Base-by-base conservation (phyloP, 495 filamentous ascomycete species). In the Xylaria intraflava region DNA sequence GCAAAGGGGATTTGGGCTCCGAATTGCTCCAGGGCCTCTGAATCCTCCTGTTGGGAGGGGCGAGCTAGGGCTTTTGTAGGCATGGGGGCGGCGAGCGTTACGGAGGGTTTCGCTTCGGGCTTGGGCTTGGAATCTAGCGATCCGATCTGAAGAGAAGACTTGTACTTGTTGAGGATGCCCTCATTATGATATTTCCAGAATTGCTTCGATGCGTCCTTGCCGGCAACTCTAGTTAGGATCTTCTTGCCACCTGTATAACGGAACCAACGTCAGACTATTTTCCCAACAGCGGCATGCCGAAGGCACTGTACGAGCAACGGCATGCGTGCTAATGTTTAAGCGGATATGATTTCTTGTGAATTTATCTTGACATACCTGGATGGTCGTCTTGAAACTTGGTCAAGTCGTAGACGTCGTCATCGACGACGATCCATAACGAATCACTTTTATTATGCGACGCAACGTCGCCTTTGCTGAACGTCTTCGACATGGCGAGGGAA, bases 111-210 rank as follows among this genome's bases (percentile, higher is more conserved):
- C 12, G 78, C 72, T 14, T 46, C 44, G 6, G 29, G 2, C 35
- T 40, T 41, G 22, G 47, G 85, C 74, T 97, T 96, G 65, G 82
- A 84, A 66, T 97, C 84, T 59, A 99, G 72, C 1, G 90, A 95
- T 36, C 93, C 93, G 62, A 99, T 79, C 65, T 90, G 87, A 46
- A 99, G 81, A 67, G 88, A 77, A 24, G 80, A 71, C 73, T 93
- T 85, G 78, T 90, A 96, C 69, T 97, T 98, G 76, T 96, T 97
- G 60, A 97, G 78, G 58, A 97, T 89, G 49, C 86, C 81, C 62
- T 81, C 78, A 62, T 96, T 98, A 78, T 98, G 93, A 69, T 98
- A 97, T 72, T 97, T 99, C 93, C 93, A 99, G 77, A 99, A 99
- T 67, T 95, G 94, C 71, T 94, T 92, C 23, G 88, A 91, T 16